Evolutionary conservation across 352 stramenopile species (phyloP).

Genomic region (Peronospora belbahrii): DNA sequence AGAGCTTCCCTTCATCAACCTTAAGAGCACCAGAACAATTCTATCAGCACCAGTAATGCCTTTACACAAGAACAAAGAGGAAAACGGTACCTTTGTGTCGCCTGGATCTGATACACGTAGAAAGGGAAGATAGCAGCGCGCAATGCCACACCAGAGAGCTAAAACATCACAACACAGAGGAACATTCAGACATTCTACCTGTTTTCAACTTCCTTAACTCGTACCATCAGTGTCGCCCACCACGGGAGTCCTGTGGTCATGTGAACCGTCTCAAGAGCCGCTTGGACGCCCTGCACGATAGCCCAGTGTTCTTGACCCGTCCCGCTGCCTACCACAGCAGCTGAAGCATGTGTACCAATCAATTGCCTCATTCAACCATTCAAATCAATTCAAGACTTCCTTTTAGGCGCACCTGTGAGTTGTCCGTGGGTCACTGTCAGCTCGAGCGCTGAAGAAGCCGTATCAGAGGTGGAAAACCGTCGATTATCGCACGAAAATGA

Average conservation of each 20-base stretch:
- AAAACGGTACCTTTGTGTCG: conserved; percentile 38
- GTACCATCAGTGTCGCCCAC: conserved; percentile 63
- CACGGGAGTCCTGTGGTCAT: conserved; percentile 58
- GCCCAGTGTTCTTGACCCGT: conserved; percentile 32
- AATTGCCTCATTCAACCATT: background rate
- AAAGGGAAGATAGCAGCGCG: conserved; percentile 63
- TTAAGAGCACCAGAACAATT: conserved; percentile 8
- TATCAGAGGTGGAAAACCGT: conserved; percentile 28
- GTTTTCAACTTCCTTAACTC: background rate
- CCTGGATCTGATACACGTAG: conserved; percentile 63
- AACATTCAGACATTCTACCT: background rate
- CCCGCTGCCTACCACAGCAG: conserved; percentile 13
- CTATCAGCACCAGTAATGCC: conserved; percentile 5
- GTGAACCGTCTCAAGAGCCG: conserved; percentile 54
- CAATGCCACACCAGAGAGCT: conserved; percentile 58
- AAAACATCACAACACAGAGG: background rate
- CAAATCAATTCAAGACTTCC: background rate
- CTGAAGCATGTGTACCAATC: conserved; percentile 20
- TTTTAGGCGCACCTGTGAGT: conserved; percentile 16
- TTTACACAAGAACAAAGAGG: background rate
- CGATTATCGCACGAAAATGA: conserved; percentile 22
- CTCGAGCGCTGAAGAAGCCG: conserved; percentile 16
- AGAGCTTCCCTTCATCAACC: conserved; percentile 38
- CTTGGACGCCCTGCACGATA: too few species aligned
- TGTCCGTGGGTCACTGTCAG: conserved; percentile 28